phyloP scores from a whole-genome alignment of 2,329 filamentous ascomycete genomes.

The Didymella segeticola region DNA sequence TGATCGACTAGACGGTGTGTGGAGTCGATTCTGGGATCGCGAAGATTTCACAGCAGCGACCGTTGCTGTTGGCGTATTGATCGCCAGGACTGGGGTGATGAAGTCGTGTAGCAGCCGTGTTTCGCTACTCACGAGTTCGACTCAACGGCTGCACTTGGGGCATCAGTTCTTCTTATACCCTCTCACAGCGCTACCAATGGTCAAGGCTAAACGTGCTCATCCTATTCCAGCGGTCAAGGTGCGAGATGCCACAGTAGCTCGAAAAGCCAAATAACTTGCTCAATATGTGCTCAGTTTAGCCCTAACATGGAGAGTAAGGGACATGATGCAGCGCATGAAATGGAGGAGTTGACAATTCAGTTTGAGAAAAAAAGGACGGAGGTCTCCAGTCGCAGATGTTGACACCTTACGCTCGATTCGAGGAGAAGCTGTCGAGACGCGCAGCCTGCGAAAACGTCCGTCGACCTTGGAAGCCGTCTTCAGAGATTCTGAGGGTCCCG shows the following conservation, averaged over 20 bases:
- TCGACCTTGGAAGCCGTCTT: no score
- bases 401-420: background rate
- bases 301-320: background rate
- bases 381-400: background rate
- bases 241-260: background rate
- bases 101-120: no score
- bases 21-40: background rate
- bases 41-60: no score
- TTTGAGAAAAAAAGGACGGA: background rate
- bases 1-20: no score
- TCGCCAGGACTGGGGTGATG: background rate
- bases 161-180: background rate
- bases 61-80: background rate
- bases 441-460: no score
- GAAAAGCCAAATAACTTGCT: background rate
- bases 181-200: background rate
- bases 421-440: background rate
- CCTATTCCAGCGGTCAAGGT: background rate
- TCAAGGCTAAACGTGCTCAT: slow-evolving; percentile 8
- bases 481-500: no score
- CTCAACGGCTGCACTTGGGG: background rate
- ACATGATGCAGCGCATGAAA: background rate
- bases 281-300: slow-evolving; percentile 14
- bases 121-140: background rate
- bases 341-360: background rate